phyloP scores from a whole-genome alignment of 2,329 filamentous ascomycete species.

The Diaporthe sp. region DNA sequence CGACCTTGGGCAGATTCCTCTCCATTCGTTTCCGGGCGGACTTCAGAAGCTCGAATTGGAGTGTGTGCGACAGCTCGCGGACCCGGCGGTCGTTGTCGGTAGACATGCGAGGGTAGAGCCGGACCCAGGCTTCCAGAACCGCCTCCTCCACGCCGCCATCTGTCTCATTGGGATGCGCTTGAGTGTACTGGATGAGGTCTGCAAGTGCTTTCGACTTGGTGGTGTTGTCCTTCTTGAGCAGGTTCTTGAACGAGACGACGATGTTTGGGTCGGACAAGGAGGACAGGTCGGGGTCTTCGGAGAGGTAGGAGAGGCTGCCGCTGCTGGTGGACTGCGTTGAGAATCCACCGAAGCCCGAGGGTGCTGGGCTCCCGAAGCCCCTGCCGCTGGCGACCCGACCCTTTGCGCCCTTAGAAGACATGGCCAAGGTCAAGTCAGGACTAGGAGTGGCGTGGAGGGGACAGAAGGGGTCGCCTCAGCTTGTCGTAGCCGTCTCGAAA shows the following conservation, averaged over 20 bases:
- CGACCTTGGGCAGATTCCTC: constrained; percentile 80
- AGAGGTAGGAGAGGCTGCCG: constrained; percentile 83
- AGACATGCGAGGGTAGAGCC: constrained; percentile 88
- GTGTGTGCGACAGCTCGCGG: constrained; percentile 84
- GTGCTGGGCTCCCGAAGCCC: constrained; percentile 42
- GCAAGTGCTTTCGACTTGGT: constrained; percentile 94
- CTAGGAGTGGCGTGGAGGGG: background rate
- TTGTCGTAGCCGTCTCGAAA: background rate
- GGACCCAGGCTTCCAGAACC: constrained; percentile 90
- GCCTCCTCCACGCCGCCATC: constrained; percentile 81
- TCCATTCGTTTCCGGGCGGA: constrained; percentile 86
- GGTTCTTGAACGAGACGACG: constrained; percentile 91
- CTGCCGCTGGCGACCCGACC: constrained; percentile 38
- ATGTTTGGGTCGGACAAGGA: constrained; percentile 84
- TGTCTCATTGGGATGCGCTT: constrained; percentile 54
- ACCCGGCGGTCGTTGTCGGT: constrained; percentile 92
- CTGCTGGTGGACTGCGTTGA: constrained; percentile 54
- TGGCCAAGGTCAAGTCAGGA: background rate
- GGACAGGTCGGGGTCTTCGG: constrained; percentile 86
- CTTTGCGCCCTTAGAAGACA: constrained; percentile 37
- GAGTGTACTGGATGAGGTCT: constrained; percentile 76
- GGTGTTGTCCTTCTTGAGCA: constrained; percentile 91
- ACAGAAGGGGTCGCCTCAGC: background rate
- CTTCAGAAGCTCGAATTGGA: constrained; percentile 76
- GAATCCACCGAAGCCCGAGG: constrained; percentile 58